Conservation (phyloP, 2,329 filamentous ascomycete genomes). For the Fragosphaeria purpurea region DNA sequence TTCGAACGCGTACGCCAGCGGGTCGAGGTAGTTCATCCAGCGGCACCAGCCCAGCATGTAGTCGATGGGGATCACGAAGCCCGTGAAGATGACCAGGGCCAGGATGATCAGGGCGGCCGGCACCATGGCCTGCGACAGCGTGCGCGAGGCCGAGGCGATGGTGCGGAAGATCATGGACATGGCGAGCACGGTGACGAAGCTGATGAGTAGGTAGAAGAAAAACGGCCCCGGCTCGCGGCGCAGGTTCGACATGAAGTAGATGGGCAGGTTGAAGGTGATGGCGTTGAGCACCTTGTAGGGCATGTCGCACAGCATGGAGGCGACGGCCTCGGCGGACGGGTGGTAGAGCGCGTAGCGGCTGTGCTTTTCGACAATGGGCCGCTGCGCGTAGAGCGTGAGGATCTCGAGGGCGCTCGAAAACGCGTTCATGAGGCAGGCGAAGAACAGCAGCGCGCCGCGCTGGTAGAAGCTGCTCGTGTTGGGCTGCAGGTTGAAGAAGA, state of each 20-base stretch:
- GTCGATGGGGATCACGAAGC: slow-evolving; percentile 51
- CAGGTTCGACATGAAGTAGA: slow-evolving; percentile 85
- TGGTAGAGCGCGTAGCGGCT: slow-evolving; percentile 79
- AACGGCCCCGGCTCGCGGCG: slow-evolving; percentile 64
- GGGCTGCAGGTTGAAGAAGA: slow-evolving; percentile 66
- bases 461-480: slow-evolving; percentile 66
- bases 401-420: slow-evolving; percentile 78
- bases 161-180: slow-evolving; percentile 85
- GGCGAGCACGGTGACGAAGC: slow-evolving; percentile 59
- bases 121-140: slow-evolving; percentile 54
- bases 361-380: slow-evolving; percentile 88
- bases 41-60: slow-evolving; percentile 74
- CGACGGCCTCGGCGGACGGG: slow-evolving; percentile 76
- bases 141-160: slow-evolving; percentile 66
- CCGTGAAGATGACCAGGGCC: slow-evolving; percentile 59
- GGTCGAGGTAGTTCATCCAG: slow-evolving; percentile 77
- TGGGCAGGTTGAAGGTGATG: slow-evolving; percentile 64
- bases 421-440: slow-evolving; percentile 77
- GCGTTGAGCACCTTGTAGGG: slow-evolving; percentile 72
- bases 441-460: slow-evolving; percentile 74
- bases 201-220: slow-evolving; percentile 77
- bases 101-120: slow-evolving; percentile 53
- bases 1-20: slow-evolving; percentile 73
- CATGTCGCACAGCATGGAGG: slow-evolving; percentile 77
- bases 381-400: slow-evolving; percentile 75